Conservation (phyloP, 108 stramenopile species). For the Fistulifera pelliculosa region DNA sequence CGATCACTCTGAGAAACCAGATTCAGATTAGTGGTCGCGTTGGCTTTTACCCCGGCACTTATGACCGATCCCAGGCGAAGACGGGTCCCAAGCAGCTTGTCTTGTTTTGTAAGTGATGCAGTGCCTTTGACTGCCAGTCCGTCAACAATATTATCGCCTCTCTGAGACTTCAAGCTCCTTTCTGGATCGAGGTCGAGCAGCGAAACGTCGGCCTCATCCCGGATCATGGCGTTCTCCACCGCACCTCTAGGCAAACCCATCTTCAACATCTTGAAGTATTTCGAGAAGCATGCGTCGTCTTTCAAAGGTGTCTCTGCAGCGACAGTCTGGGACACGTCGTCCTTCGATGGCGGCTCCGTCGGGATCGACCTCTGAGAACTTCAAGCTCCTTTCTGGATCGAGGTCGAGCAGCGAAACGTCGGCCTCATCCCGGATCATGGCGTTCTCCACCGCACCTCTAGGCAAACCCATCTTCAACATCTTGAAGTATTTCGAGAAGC, state of each 20-base stretch:
- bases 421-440: too few species aligned
- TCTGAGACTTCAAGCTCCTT: slow-evolving; percentile 34
- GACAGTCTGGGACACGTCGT: too few species aligned
- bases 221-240: slow-evolving; percentile 52
- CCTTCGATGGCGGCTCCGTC: too few species aligned
- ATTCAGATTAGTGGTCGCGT: slow-evolving; percentile 48
- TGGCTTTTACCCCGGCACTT: slow-evolving; percentile 54
- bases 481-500: too few species aligned
- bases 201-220: slow-evolving; percentile 40
- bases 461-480: too few species aligned
- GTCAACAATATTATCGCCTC: slow-evolving; percentile 3
- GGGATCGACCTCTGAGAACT: too few species aligned
- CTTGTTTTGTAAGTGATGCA: slow-evolving; percentile 55
- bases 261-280: slow-evolving; percentile 71
- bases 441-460: too few species aligned
- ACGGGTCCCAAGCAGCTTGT: slow-evolving; percentile 56
- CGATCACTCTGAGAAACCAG: slow-evolving; percentile 38
- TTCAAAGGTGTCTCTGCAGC: too few species aligned
- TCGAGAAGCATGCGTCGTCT: too few species aligned
- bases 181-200: slow-evolving; percentile 69
- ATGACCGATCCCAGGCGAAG: slow-evolving; percentile 49
- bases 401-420: too few species aligned
- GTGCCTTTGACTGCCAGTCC: slow-evolving; percentile 48
- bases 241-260: slow-evolving; percentile 57
- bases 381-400: too few species aligned